phyloP scores from a whole-genome alignment of 75 land plant species.

The Selaginella tamariscina region DNA sequence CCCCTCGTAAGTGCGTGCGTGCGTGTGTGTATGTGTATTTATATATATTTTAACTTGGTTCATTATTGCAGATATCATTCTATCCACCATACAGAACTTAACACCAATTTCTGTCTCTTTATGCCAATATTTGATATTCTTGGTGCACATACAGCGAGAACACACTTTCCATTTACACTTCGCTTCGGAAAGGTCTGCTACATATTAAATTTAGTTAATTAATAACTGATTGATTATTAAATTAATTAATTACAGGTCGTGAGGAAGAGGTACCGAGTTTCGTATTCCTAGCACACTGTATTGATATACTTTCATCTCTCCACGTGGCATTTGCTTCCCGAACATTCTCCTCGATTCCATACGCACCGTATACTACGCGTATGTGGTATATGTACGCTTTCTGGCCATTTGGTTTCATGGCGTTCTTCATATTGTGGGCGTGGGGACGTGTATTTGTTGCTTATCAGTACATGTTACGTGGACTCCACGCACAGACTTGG shows the following conservation, averaged over 20 bases:
- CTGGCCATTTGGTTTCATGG: not conserved
- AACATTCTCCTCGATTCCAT: slow-evolving; percentile 28
- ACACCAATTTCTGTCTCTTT: slow-evolving; percentile 36
- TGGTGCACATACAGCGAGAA: slow-evolving; percentile 26
- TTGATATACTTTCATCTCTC: slow-evolving; percentile 19
- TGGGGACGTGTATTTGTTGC: slow-evolving; percentile 10
- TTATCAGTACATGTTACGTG: not conserved
- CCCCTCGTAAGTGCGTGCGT: slow-evolving; percentile 20
- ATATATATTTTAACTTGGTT: not conserved
- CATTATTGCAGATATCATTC: slow-evolving; percentile 32
- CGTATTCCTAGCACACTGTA: slow-evolving; percentile 30
- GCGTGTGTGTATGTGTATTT: not conserved
- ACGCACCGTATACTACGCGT: slow-evolving; percentile 16
- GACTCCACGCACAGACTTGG: not conserved
- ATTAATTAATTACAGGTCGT: slow-evolving; percentile 13
- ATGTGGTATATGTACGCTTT: slow-evolving; percentile 18
- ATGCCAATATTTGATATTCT: slow-evolving; percentile 37
- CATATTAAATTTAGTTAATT: not conserved
- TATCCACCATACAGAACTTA: slow-evolving; percentile 25
- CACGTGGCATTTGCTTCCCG: slow-evolving; percentile 21
- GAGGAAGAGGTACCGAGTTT: slow-evolving; percentile 19
- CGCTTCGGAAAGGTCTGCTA: slow-evolving; percentile 16
- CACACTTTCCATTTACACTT: slow-evolving; percentile 12
- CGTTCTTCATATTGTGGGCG: slow-evolving; percentile 11
- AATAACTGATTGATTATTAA: not conserved